Evolutionary conservation across 192 early-diverging fungal species (phyloP).

Genomic region (Umbelopsis sp.): DNA sequence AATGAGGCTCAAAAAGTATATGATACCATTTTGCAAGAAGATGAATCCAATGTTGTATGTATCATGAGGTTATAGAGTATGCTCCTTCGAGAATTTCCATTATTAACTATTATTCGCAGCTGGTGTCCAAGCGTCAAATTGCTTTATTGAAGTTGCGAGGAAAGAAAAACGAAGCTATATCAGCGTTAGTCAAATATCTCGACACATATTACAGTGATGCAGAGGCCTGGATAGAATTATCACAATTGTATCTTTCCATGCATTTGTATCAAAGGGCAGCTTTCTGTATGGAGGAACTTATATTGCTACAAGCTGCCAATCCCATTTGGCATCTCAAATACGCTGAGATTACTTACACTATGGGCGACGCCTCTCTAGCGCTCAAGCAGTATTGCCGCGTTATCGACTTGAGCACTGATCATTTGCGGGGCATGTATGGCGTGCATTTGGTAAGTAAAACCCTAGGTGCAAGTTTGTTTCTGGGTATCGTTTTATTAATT

Average conservation of each 20-base stretch:
- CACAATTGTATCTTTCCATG: conserved; percentile 70
- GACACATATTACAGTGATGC: conserved; percentile 86
- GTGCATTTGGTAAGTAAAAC: conserved; percentile 63
- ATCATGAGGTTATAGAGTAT: neutral
- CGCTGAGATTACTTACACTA: conserved; percentile 84
- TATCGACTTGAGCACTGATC: conserved; percentile 82
- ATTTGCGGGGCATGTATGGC: conserved; percentile 89
- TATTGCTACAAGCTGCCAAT: conserved; percentile 85
- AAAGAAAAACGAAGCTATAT: conserved; percentile 70
- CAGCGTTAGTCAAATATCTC: conserved; percentile 70
- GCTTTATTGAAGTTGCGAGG: conserved; percentile 73
- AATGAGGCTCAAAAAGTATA: conserved; percentile 74
- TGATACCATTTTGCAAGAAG: conserved; percentile 70
- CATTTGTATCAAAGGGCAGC: conserved; percentile 82
- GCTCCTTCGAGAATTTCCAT: neutral
- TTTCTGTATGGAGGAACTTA: conserved; percentile 91
- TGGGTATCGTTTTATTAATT: neutral
- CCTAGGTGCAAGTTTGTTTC: neutral
- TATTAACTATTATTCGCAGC: conserved; percentile 24
- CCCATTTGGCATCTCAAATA: conserved; percentile 87
- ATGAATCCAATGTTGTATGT: conserved; percentile 76
- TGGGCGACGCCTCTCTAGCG: conserved; percentile 67
- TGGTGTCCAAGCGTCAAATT: conserved; percentile 77
- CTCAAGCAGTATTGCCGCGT: conserved; percentile 90
- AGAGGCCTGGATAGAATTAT: conserved; percentile 90